Evolutionary conservation across 768 basidiomycete species (phyloP), one percentile per base, ranked within the genome.

Genomic region (Lyophyllum atratum): DNA sequence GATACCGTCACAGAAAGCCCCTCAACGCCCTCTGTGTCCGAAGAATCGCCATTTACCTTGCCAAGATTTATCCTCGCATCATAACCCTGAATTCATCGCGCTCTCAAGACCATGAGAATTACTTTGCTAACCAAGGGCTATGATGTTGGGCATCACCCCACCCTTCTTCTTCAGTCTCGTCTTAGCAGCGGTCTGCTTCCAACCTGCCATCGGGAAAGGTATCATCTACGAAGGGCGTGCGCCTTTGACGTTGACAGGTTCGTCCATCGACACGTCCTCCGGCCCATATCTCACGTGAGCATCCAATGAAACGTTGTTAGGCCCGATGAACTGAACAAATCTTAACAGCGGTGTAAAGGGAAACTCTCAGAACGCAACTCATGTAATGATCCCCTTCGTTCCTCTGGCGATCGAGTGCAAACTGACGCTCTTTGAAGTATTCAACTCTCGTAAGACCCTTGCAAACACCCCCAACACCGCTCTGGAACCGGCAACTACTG

Each of bases 271-370:
- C 58, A 67, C 64, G 2, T 82, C 79, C 1, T 70, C 67, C 8
- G 82, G 79, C 9, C 84, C 83, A 11, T 86, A 78, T 63, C 60
- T 85, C 39, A 83, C 82, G 85, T 87, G 57, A 61, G 82, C 71
- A 17, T 21, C 28, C 1, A 17, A 17, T 11, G 19, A 0, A 25
- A n/a, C 22, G 37, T 22, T 37, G 15, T n/a, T 4, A 4, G 3
- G 24, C 17, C 6, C 31, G 17, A 4, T 1, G n/a, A 28, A 19
- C 22, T 53, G 17, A n/a, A 1, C 25, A 17, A 45, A 25, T 28
- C 7, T 31, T 8, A n/a, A 24, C 50, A 86, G 84, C 4, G 81
- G 72, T 3, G 85, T 86, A 25, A 85, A 84, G 63, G 84, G 85
- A 4, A 70, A 61, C 50, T 70, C 73, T 10, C 67, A 81, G 56